Evolutionary conservation across 139 green algal species (phyloP).

Genomic region (Coelastrella sp.): DNA sequence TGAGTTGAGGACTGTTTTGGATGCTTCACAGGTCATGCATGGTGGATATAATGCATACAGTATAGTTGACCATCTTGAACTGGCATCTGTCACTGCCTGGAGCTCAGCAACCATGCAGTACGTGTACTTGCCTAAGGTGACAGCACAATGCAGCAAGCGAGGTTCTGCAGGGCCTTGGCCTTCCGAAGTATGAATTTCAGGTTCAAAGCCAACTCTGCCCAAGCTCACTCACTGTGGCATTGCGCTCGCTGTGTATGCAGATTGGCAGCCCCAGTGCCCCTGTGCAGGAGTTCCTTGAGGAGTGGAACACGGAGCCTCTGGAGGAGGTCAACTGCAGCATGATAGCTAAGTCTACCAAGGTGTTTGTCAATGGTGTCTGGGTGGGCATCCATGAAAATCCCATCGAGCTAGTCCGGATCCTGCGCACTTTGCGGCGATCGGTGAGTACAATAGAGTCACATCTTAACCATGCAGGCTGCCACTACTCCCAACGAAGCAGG

Average conservation of each 20-base stretch:
- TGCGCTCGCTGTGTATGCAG: conserved; percentile 16
- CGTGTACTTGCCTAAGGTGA: no score
- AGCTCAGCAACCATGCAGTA: no score
- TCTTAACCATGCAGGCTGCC: no score
- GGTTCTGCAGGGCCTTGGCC: no score
- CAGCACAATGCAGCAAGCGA: no score
- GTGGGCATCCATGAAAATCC: conserved; percentile 88
- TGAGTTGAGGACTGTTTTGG: conserved; percentile 10
- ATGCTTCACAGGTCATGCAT: no score
- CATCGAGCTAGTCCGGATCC: conserved; percentile 76
- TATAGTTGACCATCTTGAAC: no score
- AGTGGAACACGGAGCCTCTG: conserved; percentile 85
- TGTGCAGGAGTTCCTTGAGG: conserved; percentile 85
- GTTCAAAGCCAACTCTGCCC: no score
- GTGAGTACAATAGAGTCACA: conserved; percentile 59
- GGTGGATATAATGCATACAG: no score
- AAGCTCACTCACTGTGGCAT: neutral
- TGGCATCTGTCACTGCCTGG: no score
- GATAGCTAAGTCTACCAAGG: conserved; percentile 71
- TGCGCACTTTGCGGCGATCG: conserved; percentile 81
- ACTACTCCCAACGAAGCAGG: no score
- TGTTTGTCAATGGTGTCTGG: conserved; percentile 96
- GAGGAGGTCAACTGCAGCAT: conserved; percentile 81
- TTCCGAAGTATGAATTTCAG: no score
- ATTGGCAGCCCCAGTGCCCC: conserved; percentile 74